These are phyloP conservation scores for Alternaria triticina DNA, from an alignment of 2,329 filamentous ascomycete species.

Conservation along the genomic window DNA sequence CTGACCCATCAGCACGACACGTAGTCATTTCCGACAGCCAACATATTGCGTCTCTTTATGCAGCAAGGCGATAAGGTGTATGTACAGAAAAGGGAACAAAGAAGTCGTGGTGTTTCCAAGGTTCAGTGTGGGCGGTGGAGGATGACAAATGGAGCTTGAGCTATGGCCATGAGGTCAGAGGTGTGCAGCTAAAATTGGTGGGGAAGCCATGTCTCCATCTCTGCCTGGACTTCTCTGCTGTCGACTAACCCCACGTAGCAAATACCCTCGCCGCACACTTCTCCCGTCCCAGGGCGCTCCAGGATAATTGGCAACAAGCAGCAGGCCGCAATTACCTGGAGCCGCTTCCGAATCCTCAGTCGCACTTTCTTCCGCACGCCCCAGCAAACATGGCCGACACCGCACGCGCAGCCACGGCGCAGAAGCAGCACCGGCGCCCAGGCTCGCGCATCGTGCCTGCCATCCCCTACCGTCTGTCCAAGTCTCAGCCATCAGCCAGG, in stretches of 20 bases:
- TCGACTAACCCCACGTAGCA: slow-evolving; percentile 11
- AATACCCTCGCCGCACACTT: slow-evolving; percentile 21
- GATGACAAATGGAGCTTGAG: slow-evolving; percentile 11
- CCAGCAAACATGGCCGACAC: slow-evolving; percentile 26
- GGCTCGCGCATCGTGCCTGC: slow-evolving; percentile 47
- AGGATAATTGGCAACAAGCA: slow-evolving; percentile 49
- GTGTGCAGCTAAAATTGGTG: slow-evolving; percentile 9
- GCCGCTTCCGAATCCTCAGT: slow-evolving; percentile 37
- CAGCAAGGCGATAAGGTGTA: not conserved
- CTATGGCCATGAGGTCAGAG: slow-evolving; percentile 10
- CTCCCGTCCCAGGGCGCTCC: slow-evolving; percentile 44
- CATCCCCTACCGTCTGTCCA: slow-evolving; percentile 45
- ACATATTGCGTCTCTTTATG: not conserved
- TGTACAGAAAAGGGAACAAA: not conserved
- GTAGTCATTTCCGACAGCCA: not conserved
- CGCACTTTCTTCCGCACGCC: not conserved
- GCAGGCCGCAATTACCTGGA: slow-evolving; percentile 50
- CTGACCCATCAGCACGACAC: not conserved
- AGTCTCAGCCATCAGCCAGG: slow-evolving; percentile 29
- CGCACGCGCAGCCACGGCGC: slow-evolving; percentile 26
- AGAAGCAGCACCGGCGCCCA: slow-evolving; percentile 35
- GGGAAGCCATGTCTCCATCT: slow-evolving; percentile 19
- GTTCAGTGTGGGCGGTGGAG: not conserved
- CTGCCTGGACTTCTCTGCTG: slow-evolving; percentile 11
- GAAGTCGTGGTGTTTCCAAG: not conserved